Evolutionary conservation across 192 early-diverging fungal genomes (phyloP), one percentile per base, ranked within the genome.

Genomic region (Jimgerdemannia lactiflua): DNA sequence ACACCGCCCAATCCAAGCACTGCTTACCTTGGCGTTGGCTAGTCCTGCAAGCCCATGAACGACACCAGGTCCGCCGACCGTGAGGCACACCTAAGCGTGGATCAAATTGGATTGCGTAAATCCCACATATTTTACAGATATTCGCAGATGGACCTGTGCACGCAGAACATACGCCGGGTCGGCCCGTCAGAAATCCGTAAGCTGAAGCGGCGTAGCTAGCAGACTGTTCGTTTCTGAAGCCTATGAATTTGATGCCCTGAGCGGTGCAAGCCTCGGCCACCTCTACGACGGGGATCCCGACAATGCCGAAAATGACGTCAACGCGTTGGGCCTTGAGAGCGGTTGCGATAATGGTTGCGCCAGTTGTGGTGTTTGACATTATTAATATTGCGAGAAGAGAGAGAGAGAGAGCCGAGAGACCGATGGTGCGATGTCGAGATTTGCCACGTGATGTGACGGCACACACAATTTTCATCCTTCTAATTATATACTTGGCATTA

Each of bases 221-320:
- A 7, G 92, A 91, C 83, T 93, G 92, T 74, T 93, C 92, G 81
- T 94, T 92, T 71, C 91, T 86, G 78, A 94, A 92, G 11, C 86
- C 87, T 75, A 92, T 82, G 74, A 91, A 94, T 71, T 76, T 80
- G 20, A 94, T 92, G 64, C 91, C 91, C 65, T 83, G 84, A 18
- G 86, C 86, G 66, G 86, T 87, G 67, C 89, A 89, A 39, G 92
- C 91, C n/a, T 93, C 92, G 63, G 90, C 92, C 3, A 93, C 84
- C 59, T 94, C 92, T 29, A 92, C 86, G 9, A 94, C 91, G 39
- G 92, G 92, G 71, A 93, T 91, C 3, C 92, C 92, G 42, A 94
- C 92, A 72, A 94, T 92, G 18, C 92, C 92, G 85, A 94, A 94
- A 3, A 92, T 82, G 3, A 91, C 86, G 18, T 74, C 69, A 29